phyloP scores from a whole-genome alignment of 352 stramenopile species.

The Pythium phragmitis region DNA sequence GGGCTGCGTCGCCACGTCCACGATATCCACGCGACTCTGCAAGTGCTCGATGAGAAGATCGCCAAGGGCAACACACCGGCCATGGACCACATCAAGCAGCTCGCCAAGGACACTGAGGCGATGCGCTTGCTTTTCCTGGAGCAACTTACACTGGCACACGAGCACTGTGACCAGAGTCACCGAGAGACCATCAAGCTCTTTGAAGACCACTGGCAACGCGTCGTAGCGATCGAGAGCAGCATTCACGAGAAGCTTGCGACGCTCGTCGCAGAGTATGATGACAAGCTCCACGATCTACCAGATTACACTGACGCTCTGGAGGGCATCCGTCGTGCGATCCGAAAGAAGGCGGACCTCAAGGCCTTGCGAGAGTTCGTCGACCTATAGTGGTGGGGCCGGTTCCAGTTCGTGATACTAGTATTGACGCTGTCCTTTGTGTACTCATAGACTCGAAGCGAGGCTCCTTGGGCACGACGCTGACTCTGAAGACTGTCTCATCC shows the following conservation, averaged over 20 bases:
- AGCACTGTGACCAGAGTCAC: constrained; percentile 34
- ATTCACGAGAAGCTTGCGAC: constrained; percentile 26
- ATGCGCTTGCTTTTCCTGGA: constrained; percentile 35
- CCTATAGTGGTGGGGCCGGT: neutral
- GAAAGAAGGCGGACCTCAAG: constrained; percentile 64
- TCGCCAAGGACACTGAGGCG: constrained; percentile 37
- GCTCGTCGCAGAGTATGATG: constrained; percentile 36
- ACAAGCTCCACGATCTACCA: constrained; percentile 42
- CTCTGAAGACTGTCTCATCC: constrained; percentile 64
- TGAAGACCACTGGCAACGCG: constrained; percentile 33
- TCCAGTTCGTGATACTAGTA: neutral
- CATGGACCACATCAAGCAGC: constrained; percentile 45
- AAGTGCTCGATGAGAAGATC: constrained; percentile 46
- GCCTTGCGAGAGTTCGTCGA: constrained; percentile 53
- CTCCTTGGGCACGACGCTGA: constrained; percentile 49
- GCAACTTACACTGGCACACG: constrained; percentile 36
- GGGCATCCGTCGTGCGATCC: constrained; percentile 37
- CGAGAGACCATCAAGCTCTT: constrained; percentile 29
- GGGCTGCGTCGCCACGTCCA: constrained; percentile 49
- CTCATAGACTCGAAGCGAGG: constrained; percentile 46
- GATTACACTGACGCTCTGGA: constrained; percentile 50
- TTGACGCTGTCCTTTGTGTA: constrained; percentile 2
- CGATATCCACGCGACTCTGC: constrained; percentile 51
- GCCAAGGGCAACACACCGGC: constrained; percentile 35
- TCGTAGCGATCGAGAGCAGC: constrained; percentile 14